phyloP scores from a whole-genome alignment of 495 filamentous ascomycete species.

The Schizothecium vesticola region DNA sequence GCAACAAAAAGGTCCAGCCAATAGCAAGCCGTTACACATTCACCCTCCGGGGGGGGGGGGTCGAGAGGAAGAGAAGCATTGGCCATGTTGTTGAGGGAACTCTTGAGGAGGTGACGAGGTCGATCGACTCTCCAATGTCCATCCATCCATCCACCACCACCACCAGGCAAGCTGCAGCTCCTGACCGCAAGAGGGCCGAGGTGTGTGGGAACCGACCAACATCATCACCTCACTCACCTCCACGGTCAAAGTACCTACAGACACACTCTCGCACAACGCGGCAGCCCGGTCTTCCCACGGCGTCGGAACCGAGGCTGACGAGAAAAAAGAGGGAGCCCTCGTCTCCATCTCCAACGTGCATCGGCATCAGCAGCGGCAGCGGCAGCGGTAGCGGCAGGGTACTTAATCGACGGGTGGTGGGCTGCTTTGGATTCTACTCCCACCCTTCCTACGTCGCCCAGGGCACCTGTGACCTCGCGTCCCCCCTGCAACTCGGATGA shows the following conservation, averaged over 20 bases:
- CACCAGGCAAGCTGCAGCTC: background rate
- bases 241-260: background rate
- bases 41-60: background rate
- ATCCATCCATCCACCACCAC: background rate
- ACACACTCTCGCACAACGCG: background rate
- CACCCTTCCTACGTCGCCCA: background rate
- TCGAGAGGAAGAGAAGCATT: background rate
- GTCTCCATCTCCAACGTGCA: background rate
- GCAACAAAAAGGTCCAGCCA: conserved; percentile 24
- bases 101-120: background rate
- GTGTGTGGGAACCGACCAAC: background rate
- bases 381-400: no score
- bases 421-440: background rate
- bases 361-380: background rate
- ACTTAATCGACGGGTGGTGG: background rate
- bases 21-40: background rate
- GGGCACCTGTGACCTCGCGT: background rate
- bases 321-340: background rate
- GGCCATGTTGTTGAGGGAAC: background rate
- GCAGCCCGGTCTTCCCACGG: background rate
- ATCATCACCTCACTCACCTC: background rate
- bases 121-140: background rate
- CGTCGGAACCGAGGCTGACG: background rate
- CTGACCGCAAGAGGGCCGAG: background rate
- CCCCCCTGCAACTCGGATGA: conserved; percentile 15